Percentiles rank a stretch among this genome's conserved stretches.
phyloP scores from a whole-genome alignment of 768 basidiomycete genomes.

The Hericium alpestre region DNA sequence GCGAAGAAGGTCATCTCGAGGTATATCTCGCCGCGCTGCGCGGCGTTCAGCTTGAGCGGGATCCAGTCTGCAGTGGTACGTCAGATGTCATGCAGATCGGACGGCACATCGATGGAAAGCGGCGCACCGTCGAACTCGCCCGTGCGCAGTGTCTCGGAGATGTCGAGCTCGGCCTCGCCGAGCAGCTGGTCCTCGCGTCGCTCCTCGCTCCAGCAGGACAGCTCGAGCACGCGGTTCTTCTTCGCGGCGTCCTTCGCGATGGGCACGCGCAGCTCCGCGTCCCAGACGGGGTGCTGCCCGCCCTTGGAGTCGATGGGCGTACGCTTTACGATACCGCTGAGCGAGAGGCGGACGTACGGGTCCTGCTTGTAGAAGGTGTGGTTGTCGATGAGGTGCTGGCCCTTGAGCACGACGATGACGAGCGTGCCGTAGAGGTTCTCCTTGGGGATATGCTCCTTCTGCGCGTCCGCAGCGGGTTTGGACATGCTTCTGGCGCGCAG shows the following conservation, averaged over 20 bases:
- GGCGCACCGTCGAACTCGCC: slow-evolving; percentile 87
- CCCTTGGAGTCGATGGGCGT: slow-evolving; percentile 74
- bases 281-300: slow-evolving; percentile 91
- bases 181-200: slow-evolving; percentile 61
- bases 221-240: slow-evolving; percentile 51
- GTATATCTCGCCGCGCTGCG: slow-evolving; percentile 75
- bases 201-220: slow-evolving; percentile 78
- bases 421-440: slow-evolving; percentile 54
- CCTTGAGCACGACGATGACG: slow-evolving; percentile 78
- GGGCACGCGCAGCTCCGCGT: slow-evolving; percentile 74
- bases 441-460: slow-evolving; percentile 3
- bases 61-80: slow-evolving; percentile 49
- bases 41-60: slow-evolving; percentile 43
- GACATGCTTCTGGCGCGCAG: neutral
- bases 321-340: slow-evolving; percentile 52
- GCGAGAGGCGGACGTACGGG: slow-evolving; percentile 59
- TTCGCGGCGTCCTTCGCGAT: slow-evolving; percentile 47
- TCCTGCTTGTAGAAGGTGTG: slow-evolving; percentile 88
- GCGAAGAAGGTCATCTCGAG: slow-evolving; percentile 92
- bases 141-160: slow-evolving; percentile 66
- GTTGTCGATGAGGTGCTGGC: slow-evolving; percentile 70
- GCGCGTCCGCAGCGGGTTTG: neutral
- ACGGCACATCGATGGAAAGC: slow-evolving; percentile 7
- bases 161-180: slow-evolving; percentile 66
- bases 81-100: neutral